phyloP scores from a whole-genome alignment of 2,329 filamentous ascomycete genomes.

The Aspergillus quadrilineatus region DNA sequence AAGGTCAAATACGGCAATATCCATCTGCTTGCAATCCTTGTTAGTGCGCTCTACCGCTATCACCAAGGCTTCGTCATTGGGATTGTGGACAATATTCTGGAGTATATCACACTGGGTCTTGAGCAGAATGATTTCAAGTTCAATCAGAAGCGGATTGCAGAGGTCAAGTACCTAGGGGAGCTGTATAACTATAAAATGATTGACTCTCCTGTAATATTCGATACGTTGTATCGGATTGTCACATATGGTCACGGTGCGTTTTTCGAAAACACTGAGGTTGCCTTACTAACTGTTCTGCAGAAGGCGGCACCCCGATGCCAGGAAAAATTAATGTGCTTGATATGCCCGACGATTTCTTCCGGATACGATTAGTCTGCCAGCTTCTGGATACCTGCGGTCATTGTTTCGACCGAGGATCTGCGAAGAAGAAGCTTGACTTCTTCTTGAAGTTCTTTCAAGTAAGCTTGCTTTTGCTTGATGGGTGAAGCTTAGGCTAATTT shows the following conservation, averaged over 20 bases:
- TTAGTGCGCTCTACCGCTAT: slow-evolving; percentile 85
- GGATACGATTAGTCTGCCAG: slow-evolving; percentile 84
- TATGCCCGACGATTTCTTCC: slow-evolving; percentile 90
- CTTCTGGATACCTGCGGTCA: slow-evolving; percentile 93
- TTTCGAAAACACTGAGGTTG: neutral
- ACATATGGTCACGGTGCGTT: slow-evolving; percentile 78
- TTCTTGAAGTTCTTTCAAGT: slow-evolving; percentile 94
- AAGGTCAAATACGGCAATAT: slow-evolving; percentile 99
- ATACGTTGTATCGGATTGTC: slow-evolving; percentile 89
- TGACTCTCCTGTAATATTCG: slow-evolving; percentile 92
- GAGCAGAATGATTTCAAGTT: slow-evolving; percentile 98
- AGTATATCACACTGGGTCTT: slow-evolving; percentile 81
- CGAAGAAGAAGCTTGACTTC: slow-evolving; percentile 96
- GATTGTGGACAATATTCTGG: slow-evolving; percentile 89
- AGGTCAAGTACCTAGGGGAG: slow-evolving; percentile 94
- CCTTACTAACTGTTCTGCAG: slow-evolving; percentile 38
- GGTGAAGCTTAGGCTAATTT: slow-evolving; percentile 12
- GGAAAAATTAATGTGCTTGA: slow-evolving; percentile 77
- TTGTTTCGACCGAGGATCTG: slow-evolving; percentile 89
- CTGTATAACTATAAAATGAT: slow-evolving; percentile 97
- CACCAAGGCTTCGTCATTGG: slow-evolving; percentile 86
- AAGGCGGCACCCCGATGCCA: slow-evolving; percentile 74
- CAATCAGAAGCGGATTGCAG: slow-evolving; percentile 89
- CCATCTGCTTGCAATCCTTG: slow-evolving; percentile 84
- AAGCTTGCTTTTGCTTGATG: slow-evolving; percentile 15